Percentiles rank a stretch among this genome's conserved stretches.
These are phyloP conservation scores for Termitomyces bulborhizus DNA, from an alignment of 768 basidiomycete species.

Conservation along the genomic window DNA sequence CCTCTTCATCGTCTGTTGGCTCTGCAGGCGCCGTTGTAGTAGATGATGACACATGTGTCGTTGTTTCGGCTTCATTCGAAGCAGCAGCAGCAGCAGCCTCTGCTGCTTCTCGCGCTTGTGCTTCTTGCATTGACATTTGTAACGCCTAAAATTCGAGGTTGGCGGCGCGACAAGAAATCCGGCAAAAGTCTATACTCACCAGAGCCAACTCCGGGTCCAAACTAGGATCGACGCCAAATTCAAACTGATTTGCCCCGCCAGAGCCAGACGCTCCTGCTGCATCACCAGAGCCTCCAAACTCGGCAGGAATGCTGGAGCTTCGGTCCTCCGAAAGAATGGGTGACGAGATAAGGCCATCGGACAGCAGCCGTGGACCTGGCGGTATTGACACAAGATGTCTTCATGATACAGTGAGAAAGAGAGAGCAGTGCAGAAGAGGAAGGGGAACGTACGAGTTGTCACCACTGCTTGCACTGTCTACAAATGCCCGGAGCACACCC, in stretches of 20 bases:
- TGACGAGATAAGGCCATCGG: constrained; percentile 76
- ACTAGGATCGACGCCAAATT: constrained; percentile 91
- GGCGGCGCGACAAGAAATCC: neutral
- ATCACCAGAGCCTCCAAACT: constrained; percentile 45
- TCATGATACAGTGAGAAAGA: constrained; percentile 19
- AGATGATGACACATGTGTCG: constrained; percentile 24
- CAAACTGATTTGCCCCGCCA: constrained; percentile 50
- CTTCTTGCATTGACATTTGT: constrained; percentile 96
- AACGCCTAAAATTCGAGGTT: constrained; percentile 55
- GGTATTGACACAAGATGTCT: constrained; percentile 77
- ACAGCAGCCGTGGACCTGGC: constrained; percentile 74
- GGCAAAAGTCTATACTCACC: constrained; percentile 39
- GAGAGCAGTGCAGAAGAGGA: neutral
- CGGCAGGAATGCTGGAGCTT: constrained; percentile 58
- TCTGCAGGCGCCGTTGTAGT: constrained; percentile 29
- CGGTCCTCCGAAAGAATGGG: constrained; percentile 79
- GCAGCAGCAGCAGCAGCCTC: constrained; percentile 37
- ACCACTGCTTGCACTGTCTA: constrained; percentile 72
- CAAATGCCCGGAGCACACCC: constrained; percentile 67
- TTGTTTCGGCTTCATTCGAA: constrained; percentile 25
- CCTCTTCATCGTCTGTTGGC: constrained; percentile 67
- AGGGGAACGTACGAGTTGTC: constrained; percentile 73
- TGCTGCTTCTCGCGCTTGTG: constrained; percentile 67
- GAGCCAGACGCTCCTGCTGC: constrained; percentile 40
- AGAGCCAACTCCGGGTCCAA: constrained; percentile 96